Evolutionary conservation across 148 eudicot genomes (phyloP), one percentile per base, ranked within the genome.

Genomic region (Fallopia convolvulus): DNA sequence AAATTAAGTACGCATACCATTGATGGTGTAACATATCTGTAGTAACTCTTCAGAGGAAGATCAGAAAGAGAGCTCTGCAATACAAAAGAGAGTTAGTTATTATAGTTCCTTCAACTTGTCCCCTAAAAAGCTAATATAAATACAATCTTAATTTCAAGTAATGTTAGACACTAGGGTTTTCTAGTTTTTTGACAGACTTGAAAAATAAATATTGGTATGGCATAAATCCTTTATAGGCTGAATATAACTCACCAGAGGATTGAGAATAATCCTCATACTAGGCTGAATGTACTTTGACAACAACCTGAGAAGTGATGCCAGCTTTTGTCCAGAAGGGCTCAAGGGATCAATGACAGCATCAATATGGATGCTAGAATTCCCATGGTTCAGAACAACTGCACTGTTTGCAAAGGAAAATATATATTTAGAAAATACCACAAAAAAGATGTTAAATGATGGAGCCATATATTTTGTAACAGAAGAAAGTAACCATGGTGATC

Each of bases 281-380:
- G 99, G 97, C 83, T 87, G 92, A 86, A 87, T 70, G 70, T 81
- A 84, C 80, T 90, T 92, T 86, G 87, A 85, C 72, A 94, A 79
- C 76, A 90, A 33, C 36, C 87, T 88, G 15, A 94, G 91, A 84
- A 94, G 87, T 74, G 99, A 87, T 58, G 99, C 82, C 68, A 94
- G 80, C 87, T 92, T 94, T 83, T 92, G 97, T 78, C 94, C 99
- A 63, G 95, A 86, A 55, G 93, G 74, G 83, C 99, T 90, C 85
- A 94, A 85, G 71, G 99, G 99, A 85, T 94, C 99, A 84, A 94
- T 81, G 41, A 94, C 99, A 76, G 97, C 99, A 85, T 94, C 99
- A 52, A 94, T 89, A 81, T 92, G 97, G 80, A 94, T 85, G 88
- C 89, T 85, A 65, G 96, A 85, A 46, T 85, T 81, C 81, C 86